Evolutionary conservation across 2,329 filamentous ascomycete genomes (phyloP), one percentile per base, ranked within the genome.

Genomic region (Dendryphion nanum): DNA sequence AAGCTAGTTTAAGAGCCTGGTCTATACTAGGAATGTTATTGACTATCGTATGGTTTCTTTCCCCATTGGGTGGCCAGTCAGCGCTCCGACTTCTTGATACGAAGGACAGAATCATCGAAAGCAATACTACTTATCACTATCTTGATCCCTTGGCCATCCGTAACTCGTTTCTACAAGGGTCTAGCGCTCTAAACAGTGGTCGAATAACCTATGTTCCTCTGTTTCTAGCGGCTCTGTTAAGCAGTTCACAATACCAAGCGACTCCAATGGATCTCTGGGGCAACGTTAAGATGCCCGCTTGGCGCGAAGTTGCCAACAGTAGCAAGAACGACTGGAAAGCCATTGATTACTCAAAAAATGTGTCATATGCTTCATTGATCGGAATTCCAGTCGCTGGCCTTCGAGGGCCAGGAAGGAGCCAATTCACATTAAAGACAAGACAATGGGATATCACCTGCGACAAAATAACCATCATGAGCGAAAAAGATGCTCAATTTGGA

Each of bases 11-110:
- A 6, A 48, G 53, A 7, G 50, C 45, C 4, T 55, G 50, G 42
- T 54, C 50, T 10, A 17, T 53, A 6, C 30, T 61, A n/a, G 57
- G 58, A 4, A 18, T 59, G 3, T 37, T 48, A 6, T 42, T 56
- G 4, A 46, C 51, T 21, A 26, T 59, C 3, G 18, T 59, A 2
- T 61, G 57, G 58, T 40, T 58, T 2, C 43, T 60, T 6, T 60
- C 58, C 5, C 57, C 58, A 1, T 42, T 61, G 10, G 57, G 58
- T 10, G 58, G 57, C 8, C 58, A 60, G 31, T 54, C 57, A 13
- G 54, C 57, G 2, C 47, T 61, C n/a, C 50, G 58, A 12, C 35
- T 61, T 4, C 31, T 59, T 4, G 31, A 40, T 12, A 42, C 46
- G 24, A 48, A 59, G 26, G 31, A 18, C 4, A 31, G 40, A 7